These are phyloP conservation scores for Eucalyptus viminalis DNA, from an alignment of 345 rosid species.

Conservation along the genomic window DNA sequence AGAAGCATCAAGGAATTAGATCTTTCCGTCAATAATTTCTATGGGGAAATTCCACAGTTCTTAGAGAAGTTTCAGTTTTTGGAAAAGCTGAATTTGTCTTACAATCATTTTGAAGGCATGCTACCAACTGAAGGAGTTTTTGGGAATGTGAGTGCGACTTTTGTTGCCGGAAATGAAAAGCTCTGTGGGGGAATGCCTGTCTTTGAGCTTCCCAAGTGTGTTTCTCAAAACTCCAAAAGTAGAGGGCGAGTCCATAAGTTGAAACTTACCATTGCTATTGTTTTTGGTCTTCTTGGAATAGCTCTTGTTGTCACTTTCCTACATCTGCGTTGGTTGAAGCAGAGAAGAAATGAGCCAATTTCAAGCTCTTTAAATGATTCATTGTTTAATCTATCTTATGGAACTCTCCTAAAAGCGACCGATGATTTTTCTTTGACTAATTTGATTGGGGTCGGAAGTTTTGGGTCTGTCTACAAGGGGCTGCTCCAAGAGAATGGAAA, in stretches of 20 bases:
- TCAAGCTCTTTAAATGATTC: not conserved
- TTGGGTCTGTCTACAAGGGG: not conserved
- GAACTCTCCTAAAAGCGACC: not conserved
- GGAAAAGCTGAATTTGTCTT: not conserved
- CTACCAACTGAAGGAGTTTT: not conserved
- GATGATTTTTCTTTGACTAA: not conserved
- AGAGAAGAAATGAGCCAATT: not conserved
- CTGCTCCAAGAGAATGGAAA: not conserved
- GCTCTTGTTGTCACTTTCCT: not conserved
- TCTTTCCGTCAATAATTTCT: not conserved
- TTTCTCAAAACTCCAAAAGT: not conserved
- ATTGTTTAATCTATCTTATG: not conserved
- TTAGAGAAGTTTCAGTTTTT: not conserved
- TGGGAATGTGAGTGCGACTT: not conserved
- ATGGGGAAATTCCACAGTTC: not conserved
- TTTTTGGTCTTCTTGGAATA: not conserved
- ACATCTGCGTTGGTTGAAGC: not conserved
- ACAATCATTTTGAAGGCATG: not conserved
- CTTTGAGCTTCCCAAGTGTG: not conserved
- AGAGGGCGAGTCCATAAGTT: not conserved
- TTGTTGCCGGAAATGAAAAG: not conserved
- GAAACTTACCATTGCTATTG: not conserved
- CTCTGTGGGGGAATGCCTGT: not conserved
- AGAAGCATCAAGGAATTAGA: not conserved
- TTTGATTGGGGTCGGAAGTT: not conserved